Conservation (phyloP, 2,329 filamentous ascomycete genomes). For the Cercospora sp. region DNA sequence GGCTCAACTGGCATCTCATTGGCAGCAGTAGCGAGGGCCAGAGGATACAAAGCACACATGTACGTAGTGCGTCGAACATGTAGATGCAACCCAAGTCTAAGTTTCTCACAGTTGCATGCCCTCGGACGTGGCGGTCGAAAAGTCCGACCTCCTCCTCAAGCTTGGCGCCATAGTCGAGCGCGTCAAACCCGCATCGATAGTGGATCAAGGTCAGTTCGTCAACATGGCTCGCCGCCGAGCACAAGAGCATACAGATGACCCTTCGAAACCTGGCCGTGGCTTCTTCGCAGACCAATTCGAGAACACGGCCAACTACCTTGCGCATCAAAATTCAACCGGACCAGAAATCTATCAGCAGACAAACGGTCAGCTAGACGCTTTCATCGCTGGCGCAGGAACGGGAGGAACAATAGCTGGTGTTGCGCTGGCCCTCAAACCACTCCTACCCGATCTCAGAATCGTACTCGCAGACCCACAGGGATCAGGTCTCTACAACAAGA, state of each 20-base stretch:
- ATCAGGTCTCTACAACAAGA: constrained; percentile 86
- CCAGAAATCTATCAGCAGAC: constrained; percentile 87
- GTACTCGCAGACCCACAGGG: constrained; percentile 93
- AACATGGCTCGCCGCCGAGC: constrained; percentile 83
- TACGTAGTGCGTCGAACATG: constrained; percentile 40
- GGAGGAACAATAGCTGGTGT: constrained; percentile 92
- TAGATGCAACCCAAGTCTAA: constrained; percentile 11
- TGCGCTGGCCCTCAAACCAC: constrained; percentile 76
- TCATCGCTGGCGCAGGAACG: constrained; percentile 90
- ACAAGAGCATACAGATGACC: constrained; percentile 65
- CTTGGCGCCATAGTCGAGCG: constrained; percentile 91
- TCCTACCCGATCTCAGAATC: constrained; percentile 64
- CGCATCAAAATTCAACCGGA: constrained; percentile 79
- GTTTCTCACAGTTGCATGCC: constrained; percentile 74
- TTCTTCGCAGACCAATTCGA: constrained; percentile 98
- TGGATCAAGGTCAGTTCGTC: constrained; percentile 91
- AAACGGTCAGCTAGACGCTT: constrained; percentile 73
- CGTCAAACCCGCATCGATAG: constrained; percentile 86
- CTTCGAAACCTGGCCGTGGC: constrained; percentile 66
- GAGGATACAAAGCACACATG: constrained; percentile 91
- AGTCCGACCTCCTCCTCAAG: constrained; percentile 82
- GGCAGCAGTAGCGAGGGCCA: constrained; percentile 81
- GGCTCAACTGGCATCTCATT: constrained; percentile 95
- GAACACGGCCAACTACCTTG: constrained; percentile 81
- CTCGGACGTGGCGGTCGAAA: constrained; percentile 83